Evolutionary conservation across 2,329 filamentous ascomycete species (phyloP).

Genomic region (Trichoderma aggressivum): DNA sequence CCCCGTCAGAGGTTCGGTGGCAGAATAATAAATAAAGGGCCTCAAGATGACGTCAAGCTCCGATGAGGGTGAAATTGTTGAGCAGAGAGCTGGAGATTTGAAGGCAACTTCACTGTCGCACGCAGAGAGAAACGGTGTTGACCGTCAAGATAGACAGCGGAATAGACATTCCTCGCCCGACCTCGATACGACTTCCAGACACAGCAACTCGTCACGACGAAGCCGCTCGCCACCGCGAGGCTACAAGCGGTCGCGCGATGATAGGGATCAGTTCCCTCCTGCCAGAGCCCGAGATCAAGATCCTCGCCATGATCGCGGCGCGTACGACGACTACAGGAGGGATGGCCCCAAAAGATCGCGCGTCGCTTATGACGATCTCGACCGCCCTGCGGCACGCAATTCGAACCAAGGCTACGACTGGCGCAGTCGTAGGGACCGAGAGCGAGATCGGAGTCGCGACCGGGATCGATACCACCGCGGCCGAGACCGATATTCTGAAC

Average conservation of each 20-base stretch:
- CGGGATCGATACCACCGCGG: conserved; percentile 31
- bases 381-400: conserved; percentile 45
- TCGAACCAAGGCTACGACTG: conserved; percentile 48
- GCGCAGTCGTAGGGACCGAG: conserved; percentile 43
- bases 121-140: conserved; percentile 78
- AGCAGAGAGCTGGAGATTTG: conserved; percentile 59
- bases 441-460: conserved; percentile 28
- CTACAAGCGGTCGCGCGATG: conserved; percentile 64
- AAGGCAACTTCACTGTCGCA: conserved; percentile 88
- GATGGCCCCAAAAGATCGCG: conserved; percentile 47
- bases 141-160: conserved; percentile 83
- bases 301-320: conserved; percentile 56
- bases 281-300: conserved; percentile 44
- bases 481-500: conserved; percentile 48
- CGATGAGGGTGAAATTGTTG: conserved; percentile 84
- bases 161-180: conserved; percentile 59
- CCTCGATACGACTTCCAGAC: conserved; percentile 43
- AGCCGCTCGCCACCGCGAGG: conserved; percentile 63
- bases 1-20: conserved; percentile 20
- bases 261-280: conserved; percentile 57
- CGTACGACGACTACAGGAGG: conserved; percentile 56
- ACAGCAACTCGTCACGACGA: conserved; percentile 42
- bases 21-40: not conserved
- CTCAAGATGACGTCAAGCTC: conserved; percentile 55
- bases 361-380: conserved; percentile 55